These are phyloP conservation scores for Coemansia sp. DNA, from an alignment of 192 early-diverging fungal genomes.

Conservation along the genomic window DNA sequence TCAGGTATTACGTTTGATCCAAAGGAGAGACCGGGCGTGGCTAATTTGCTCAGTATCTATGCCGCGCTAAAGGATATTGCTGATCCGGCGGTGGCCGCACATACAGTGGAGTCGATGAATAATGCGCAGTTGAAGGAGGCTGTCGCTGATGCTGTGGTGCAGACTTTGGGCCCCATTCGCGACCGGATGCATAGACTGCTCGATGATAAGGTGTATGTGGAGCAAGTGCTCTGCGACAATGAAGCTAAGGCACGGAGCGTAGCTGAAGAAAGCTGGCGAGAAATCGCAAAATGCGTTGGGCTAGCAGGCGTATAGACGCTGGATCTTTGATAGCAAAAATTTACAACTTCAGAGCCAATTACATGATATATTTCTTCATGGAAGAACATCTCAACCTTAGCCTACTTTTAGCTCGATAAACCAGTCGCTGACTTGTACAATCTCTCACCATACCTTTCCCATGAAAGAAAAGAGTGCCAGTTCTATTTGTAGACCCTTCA, in stretches of 20 bases:
- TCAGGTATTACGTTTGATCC: slow-evolving; percentile 75
- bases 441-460: too few relatives aligned
- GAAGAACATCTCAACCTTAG: too few relatives aligned
- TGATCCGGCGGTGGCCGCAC: slow-evolving; percentile 47
- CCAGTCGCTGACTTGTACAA: too few relatives aligned
- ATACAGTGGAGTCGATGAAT: slow-evolving; percentile 47
- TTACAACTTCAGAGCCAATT: background rate
- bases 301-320: background rate
- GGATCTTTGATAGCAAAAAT: too few relatives aligned
- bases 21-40: slow-evolving; percentile 72
- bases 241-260: slow-evolving; percentile 64
- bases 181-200: slow-evolving; percentile 62
- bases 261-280: slow-evolving; percentile 60
- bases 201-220: slow-evolving; percentile 64
- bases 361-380: too few relatives aligned
- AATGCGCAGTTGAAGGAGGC: slow-evolving; percentile 76
- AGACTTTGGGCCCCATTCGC: slow-evolving; percentile 68
- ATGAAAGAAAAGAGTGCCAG: too few relatives aligned
- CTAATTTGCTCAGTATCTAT: slow-evolving; percentile 83
- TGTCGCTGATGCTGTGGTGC: slow-evolving; percentile 67
- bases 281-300: slow-evolving; percentile 38
- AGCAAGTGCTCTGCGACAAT: slow-evolving; percentile 66
- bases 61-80: slow-evolving; percentile 53
- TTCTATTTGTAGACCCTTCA: too few relatives aligned
- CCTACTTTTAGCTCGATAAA: too few relatives aligned